Base-by-base conservation (phyloP, 176 grass and related monocot species). In the Musa acuminata region DNA sequence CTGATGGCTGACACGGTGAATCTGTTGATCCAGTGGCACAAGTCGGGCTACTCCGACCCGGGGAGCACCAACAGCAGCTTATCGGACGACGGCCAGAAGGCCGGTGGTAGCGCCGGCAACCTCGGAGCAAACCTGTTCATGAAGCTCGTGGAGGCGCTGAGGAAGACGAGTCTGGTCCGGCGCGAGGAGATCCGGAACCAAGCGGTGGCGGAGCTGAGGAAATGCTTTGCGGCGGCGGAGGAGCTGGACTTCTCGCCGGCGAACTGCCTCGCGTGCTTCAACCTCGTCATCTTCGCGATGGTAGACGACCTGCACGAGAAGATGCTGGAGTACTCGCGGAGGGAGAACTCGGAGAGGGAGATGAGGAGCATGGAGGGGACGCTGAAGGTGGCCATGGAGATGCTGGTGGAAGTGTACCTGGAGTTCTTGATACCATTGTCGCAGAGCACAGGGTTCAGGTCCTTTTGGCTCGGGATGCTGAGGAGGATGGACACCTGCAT, bases 401-500 rank as follows among this genome's bases (percentile, higher is more conserved):
- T 98, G 77, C 77, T 98, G 8, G 94, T 85, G 1, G 80, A 98
- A 26, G 90, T 98, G 63, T 93, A 85, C 59, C 51, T 79, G 67
- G 51, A 80, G 25, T 86, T 89, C 72, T 55, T 93, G 58, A 74
- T 83, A 23, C 87, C 84, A 11, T 43, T 97, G 71, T 87, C 83
- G 67, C 87, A 87, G 64, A 84, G 84, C 23, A 65, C 70, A 1
- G 94, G 87, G 65, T 98, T 98, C 88, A 55, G 90, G 82, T 91
- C 86, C 1, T 98, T 89, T 79, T 98, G 94, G 90, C 83, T 98
- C 10, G 87, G 90, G 55, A 85, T 98, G 82, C 76, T 98, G 13
- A 79, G 94, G 64, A 77, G 94, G 73, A 85, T 93, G 90, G 94
- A 98, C 85, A 91, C 90, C 1, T 98, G 90, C 84, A 87, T 98